A percentile compares a stretch with the other conserved stretches of the same genome.
Evolutionary conservation across 208 protist species (phyloP).

Genomic region (Acanthamoeba culbertsoni): DNA sequence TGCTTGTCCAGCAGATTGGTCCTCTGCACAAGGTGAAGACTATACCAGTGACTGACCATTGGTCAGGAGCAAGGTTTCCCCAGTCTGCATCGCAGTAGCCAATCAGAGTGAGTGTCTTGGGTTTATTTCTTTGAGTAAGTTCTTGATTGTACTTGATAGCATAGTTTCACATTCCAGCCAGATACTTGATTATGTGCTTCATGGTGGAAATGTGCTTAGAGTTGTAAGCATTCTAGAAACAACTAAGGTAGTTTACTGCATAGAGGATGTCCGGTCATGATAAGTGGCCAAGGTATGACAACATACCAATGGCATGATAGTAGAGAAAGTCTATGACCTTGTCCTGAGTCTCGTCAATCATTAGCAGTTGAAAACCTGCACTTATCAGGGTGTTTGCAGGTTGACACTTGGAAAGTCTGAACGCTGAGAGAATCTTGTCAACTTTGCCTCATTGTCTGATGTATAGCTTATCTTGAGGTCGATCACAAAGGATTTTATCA

Average conservation of each 20-base stretch:
- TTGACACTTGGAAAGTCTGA: background rate
- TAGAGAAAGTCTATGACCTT: background rate
- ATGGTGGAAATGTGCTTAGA: background rate
- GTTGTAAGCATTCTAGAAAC: background rate
- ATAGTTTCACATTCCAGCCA: background rate
- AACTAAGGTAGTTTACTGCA: background rate
- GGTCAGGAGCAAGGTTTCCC: too few species aligned
- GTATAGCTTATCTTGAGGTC: background rate
- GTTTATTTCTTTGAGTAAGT: background rate
- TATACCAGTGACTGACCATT: too few species aligned
- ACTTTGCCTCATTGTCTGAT: background rate
- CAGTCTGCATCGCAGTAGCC: too few species aligned
- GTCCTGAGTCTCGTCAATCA: background rate
- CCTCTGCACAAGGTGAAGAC: too few species aligned
- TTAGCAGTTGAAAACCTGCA: background rate
- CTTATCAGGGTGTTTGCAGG: background rate
- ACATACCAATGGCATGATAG: background rate
- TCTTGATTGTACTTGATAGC: background rate
- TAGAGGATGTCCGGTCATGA: background rate
- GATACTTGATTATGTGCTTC: background rate
- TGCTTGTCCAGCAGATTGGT: too few species aligned
- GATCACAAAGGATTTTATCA: background rate
- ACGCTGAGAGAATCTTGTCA: background rate
- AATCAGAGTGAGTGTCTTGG: too few species aligned
- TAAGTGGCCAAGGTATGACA: background rate